phyloP scores from a whole-genome alignment of 345 rosid genomes.

The Turritis glabra region DNA sequence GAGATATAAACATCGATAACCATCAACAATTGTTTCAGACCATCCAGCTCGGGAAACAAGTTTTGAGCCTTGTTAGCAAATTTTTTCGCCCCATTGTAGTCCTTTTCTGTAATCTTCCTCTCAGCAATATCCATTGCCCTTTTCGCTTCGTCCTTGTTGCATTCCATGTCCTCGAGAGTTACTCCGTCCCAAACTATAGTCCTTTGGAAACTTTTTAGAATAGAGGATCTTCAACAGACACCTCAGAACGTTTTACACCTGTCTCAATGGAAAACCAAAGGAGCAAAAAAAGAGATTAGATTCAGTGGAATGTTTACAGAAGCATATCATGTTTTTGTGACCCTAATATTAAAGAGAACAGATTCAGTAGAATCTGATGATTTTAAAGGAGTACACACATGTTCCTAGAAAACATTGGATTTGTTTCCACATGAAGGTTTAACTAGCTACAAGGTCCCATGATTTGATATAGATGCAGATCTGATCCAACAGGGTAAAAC shows the following conservation, averaged over 20 bases:
- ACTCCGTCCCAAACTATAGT: neutral
- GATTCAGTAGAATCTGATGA: neutral
- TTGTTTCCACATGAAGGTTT: conserved; percentile 16
- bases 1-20: conserved; percentile 63
- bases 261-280: neutral
- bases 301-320: conserved; percentile 7
- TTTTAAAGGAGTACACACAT: neutral
- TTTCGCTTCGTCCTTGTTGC: conserved; percentile 87
- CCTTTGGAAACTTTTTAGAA: neutral
- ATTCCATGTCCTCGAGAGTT: conserved; percentile 59
- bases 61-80: conserved; percentile 78
- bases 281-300: neutral
- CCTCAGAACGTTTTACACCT: conserved; percentile 27
- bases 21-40: conserved; percentile 60
- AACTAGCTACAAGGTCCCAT: neutral
- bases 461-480: conserved; percentile 15
- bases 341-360: neutral
- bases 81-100: conserved; percentile 69
- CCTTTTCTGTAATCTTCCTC: conserved; percentile 67
- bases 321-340: neutral
- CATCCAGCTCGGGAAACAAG: conserved; percentile 73
- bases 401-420: neutral
- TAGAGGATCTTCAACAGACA: conserved; percentile 20
- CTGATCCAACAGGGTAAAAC: conserved; percentile 7
- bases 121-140: conserved; percentile 90